phyloP scores from a whole-genome alignment of 805 yeast genomes.

The Lachancea waltii region DNA sequence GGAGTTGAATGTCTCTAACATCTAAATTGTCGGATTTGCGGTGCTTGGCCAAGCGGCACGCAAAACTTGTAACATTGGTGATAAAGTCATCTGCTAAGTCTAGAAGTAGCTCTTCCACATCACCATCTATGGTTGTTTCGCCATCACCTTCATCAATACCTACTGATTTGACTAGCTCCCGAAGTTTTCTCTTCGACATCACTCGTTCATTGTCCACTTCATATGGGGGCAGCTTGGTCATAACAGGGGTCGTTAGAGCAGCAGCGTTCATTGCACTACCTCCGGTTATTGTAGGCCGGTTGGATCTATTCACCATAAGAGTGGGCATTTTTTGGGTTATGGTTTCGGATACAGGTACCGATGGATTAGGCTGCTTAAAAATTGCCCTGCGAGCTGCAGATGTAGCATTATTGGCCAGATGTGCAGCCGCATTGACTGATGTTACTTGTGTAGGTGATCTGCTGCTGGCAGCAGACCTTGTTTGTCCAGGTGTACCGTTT shows the following conservation, averaged over 20 bases:
- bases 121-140: constrained; percentile 87
- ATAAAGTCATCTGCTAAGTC: constrained; percentile 97
- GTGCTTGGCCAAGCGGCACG: constrained; percentile 92
- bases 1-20: constrained; percentile 83
- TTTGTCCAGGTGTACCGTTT: constrained; percentile 9
- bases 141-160: constrained; percentile 89
- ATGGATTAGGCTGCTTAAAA: constrained; percentile 44
- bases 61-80: constrained; percentile 82
- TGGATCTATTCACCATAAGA: constrained; percentile 58
- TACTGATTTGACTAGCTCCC: constrained; percentile 76
- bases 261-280: constrained; percentile 73
- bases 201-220: constrained; percentile 80
- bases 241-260: constrained; percentile 68
- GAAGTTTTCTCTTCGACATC: constrained; percentile 78
- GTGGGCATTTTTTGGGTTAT: constrained; percentile 59
- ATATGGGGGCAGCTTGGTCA: constrained; percentile 69
- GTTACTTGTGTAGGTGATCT: constrained; percentile 36
- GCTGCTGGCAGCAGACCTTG: constrained; percentile 19
- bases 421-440: constrained; percentile 46
- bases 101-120: constrained; percentile 82
- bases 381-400: constrained; percentile 25
- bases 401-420: constrained; percentile 26
- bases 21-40: constrained; percentile 83
- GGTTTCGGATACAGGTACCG: constrained; percentile 65
- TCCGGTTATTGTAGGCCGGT: constrained; percentile 77